These are phyloP conservation scores for Backusella mclennaniae DNA, from an alignment of 192 early-diverging fungal genomes.

Conservation along the genomic window DNA sequence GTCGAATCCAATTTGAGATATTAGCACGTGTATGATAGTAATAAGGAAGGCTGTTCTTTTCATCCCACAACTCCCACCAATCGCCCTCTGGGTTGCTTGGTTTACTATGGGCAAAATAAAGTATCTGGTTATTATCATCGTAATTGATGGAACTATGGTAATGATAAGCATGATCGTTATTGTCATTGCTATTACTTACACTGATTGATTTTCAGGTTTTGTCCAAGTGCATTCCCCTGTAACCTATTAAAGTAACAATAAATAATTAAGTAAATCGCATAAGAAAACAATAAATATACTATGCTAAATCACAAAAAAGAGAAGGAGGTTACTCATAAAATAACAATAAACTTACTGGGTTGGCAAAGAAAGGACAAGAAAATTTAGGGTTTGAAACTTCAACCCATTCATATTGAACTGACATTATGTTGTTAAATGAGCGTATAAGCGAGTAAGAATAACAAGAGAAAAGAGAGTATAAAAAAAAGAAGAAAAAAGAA, in stretches of 20 bases:
- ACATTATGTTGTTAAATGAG: constrained; percentile 14
- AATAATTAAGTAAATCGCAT: constrained; percentile 7
- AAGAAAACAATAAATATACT: background rate
- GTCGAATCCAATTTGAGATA: constrained; percentile 86
- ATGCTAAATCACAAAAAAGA: background rate
- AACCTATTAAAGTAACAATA: constrained; percentile 42
- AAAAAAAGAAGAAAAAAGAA: background rate
- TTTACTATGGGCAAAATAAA: constrained; percentile 47
- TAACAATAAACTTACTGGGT: constrained; percentile 47
- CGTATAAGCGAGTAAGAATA: background rate
- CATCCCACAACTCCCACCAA: constrained; percentile 97
- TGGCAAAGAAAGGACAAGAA: constrained; percentile 63
- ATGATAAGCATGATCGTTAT: background rate
- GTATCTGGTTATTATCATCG: background rate
- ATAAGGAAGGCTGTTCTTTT: constrained; percentile 81
- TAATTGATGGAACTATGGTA: background rate
- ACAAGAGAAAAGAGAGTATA: background rate
- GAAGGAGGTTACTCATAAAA: background rate
- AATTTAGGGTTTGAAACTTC: constrained; percentile 70
- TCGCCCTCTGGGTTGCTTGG: constrained; percentile 75
- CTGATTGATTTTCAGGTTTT: constrained; percentile 54
- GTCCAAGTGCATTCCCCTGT: constrained; percentile 84
- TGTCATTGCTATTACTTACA: constrained; percentile 50
- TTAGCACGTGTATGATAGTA: constrained; percentile 90
- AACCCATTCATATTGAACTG: constrained; percentile 52